A percentile compares a stretch with the other conserved stretches of the same genome.
Evolutionary conservation across 805 yeast species (phyloP).

Genomic region (Kodamaea kaohsiungensis): DNA sequence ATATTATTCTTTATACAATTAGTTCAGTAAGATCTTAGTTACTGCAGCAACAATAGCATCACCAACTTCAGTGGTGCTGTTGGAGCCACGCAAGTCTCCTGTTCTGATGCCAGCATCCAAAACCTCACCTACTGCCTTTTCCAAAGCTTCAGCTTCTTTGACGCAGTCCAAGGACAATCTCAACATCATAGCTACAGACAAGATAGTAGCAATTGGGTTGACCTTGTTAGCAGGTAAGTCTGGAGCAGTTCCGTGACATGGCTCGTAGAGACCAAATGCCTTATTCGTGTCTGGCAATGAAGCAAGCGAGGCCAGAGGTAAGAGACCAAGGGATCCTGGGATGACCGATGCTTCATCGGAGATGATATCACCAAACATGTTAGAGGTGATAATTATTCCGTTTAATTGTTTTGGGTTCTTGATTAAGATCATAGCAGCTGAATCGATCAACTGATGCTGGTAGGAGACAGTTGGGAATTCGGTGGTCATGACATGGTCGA

Average conservation of each 20-base stretch:
- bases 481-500: conserved; percentile 74
- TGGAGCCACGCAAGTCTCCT: conserved; percentile 86
- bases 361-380: conserved; percentile 98
- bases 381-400: conserved; percentile 89
- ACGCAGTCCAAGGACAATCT: conserved; percentile 81
- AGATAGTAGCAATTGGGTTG: conserved; percentile 92
- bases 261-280: conserved; percentile 96
- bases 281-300: conserved; percentile 94
- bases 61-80: conserved; percentile 87
- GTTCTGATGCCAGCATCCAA: conserved; percentile 86
- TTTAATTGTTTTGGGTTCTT: conserved; percentile 89
- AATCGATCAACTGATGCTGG: conserved; percentile 95
- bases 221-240: conserved; percentile 86
- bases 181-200: conserved; percentile 97
- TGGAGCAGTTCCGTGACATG: conserved; percentile 99
- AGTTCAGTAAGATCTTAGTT: conserved; percentile 44
- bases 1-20: neutral
- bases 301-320: conserved; percentile 95
- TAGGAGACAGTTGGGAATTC: conserved; percentile 89
- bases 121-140: conserved; percentile 81
- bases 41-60: conserved; percentile 86
- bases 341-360: conserved; percentile 98
- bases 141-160: conserved; percentile 85
- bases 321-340: conserved; percentile 94
- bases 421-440: conserved; percentile 97